phyloP scores from a whole-genome alignment of 2,329 filamentous ascomycete genomes.

The Gaeumannomyces tritici region DNA sequence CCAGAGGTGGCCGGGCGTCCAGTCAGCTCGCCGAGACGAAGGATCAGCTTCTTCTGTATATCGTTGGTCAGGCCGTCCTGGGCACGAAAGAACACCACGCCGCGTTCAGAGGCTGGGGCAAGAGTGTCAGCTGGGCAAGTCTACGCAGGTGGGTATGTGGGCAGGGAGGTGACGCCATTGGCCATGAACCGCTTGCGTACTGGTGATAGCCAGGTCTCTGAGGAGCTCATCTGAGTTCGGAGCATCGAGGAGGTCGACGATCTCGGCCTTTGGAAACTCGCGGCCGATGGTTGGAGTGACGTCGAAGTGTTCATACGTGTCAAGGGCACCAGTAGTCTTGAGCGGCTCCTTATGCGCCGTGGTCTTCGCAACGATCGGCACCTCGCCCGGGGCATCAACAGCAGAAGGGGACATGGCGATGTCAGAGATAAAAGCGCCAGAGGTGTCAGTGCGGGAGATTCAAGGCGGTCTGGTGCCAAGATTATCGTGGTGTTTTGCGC shows the following conservation, averaged over 20 bases:
- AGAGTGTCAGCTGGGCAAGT: neutral
- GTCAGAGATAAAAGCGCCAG: too few species aligned
- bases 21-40: constrained; percentile 47
- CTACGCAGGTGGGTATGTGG: neutral
- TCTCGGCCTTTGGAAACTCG: constrained; percentile 48
- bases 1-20: constrained; percentile 48
- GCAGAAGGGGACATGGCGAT: constrained; percentile 14
- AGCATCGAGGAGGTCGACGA: constrained; percentile 51
- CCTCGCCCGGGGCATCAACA: constrained; percentile 9
- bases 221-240: constrained; percentile 54
- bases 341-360: constrained; percentile 24
- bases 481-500: neutral
- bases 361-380: constrained; percentile 6
- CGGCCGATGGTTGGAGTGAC: constrained; percentile 52
- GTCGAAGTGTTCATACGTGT: constrained; percentile 45
- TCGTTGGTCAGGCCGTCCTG: constrained; percentile 48
- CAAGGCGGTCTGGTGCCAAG: neutral
- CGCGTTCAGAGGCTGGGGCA: constrained; percentile 45
- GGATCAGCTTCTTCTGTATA: constrained; percentile 49
- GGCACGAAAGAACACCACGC: constrained; percentile 55
- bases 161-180: neutral
- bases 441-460: neutral
- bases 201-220: constrained; percentile 57
- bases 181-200: constrained; percentile 27
- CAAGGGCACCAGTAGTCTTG: constrained; percentile 38